Evolutionary conservation across 2,329 filamentous ascomycete genomes (phyloP).

Genomic region (Colletotrichum filicis): DNA sequence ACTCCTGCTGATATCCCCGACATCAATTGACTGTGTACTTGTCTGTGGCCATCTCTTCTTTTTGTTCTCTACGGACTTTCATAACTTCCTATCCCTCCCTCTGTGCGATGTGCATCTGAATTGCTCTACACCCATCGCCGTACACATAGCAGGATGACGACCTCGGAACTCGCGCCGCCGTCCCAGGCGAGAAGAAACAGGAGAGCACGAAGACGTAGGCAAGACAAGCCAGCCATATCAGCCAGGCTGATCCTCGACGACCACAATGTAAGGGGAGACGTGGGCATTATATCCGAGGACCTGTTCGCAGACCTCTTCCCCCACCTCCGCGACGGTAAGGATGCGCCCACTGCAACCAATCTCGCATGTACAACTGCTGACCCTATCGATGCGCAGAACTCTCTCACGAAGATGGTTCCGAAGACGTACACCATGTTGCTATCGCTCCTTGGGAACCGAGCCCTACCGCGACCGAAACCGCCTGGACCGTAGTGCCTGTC

Average conservation of each 20-base stretch:
- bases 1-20: neutral
- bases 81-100: neutral
- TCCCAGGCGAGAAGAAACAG: conserved; percentile 45
- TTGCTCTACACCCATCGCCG: conserved; percentile 6
- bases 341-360: neutral
- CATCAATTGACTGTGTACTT: conserved; percentile 5
- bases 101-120: conserved; percentile 23
- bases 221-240: conserved; percentile 80
- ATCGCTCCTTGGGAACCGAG: conserved; percentile 79
- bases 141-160: conserved; percentile 19
- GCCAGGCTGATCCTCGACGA: conserved; percentile 88
- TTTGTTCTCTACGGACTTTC: neutral
- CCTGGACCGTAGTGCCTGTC: conserved; percentile 89
- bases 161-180: conserved; percentile 41
- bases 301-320: conserved; percentile 86
- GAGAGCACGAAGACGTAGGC: conserved; percentile 63
- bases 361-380: neutral
- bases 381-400: neutral
- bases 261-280: conserved; percentile 79
- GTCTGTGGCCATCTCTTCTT: neutral
- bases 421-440: conserved; percentile 71
- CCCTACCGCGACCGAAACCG: conserved; percentile 67
- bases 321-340: conserved; percentile 64
- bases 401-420: conserved; percentile 38
- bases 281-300: conserved; percentile 88